phyloP scores from a whole-genome alignment of 805 yeast species.

The Saccharomycopsis vini region DNA sequence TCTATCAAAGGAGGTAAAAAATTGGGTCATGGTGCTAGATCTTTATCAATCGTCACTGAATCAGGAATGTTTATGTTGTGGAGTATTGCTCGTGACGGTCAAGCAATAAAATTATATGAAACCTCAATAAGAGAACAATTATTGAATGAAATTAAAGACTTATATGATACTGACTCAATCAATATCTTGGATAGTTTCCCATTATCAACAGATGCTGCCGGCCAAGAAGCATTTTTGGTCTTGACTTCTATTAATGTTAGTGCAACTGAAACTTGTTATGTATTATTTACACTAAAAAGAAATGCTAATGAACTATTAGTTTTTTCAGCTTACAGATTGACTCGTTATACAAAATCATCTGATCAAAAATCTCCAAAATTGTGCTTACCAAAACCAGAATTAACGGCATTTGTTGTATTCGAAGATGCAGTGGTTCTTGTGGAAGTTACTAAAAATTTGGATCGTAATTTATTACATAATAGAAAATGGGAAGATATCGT shows the following conservation, averaged over 20 bases:
- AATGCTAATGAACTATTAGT: constrained; percentile 44
- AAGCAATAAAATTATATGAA: constrained; percentile 31
- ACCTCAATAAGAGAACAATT: constrained; percentile 29
- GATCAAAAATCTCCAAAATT: constrained; percentile 36
- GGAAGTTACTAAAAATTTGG: constrained; percentile 34
- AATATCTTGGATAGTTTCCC: constrained; percentile 9
- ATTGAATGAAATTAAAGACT: constrained; percentile 32
- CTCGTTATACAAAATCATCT: constrained; percentile 32
- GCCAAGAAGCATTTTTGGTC: constrained; percentile 37
- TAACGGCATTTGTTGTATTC: constrained; percentile 52
- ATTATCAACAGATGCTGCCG: constrained; percentile 22
- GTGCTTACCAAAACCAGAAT: constrained; percentile 47
- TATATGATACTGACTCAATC: constrained; percentile 39
- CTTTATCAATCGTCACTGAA: constrained; percentile 32
- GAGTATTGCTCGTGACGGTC: constrained; percentile 40
- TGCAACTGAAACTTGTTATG: constrained; percentile 30
- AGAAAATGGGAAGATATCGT: constrained; percentile 79
- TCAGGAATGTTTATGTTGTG: constrained; percentile 40
- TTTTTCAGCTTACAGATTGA: constrained; percentile 58
- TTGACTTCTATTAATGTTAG: constrained; percentile 36
- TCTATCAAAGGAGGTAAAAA: constrained; percentile 48
- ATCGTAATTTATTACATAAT: constrained; percentile 27
- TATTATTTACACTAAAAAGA: constrained; percentile 46
- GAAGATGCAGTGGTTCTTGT: constrained; percentile 55
- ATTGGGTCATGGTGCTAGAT: constrained; percentile 41